Evolutionary conservation across 2,329 filamentous ascomycete genomes (phyloP).

Genomic region (Alternaria panax): DNA sequence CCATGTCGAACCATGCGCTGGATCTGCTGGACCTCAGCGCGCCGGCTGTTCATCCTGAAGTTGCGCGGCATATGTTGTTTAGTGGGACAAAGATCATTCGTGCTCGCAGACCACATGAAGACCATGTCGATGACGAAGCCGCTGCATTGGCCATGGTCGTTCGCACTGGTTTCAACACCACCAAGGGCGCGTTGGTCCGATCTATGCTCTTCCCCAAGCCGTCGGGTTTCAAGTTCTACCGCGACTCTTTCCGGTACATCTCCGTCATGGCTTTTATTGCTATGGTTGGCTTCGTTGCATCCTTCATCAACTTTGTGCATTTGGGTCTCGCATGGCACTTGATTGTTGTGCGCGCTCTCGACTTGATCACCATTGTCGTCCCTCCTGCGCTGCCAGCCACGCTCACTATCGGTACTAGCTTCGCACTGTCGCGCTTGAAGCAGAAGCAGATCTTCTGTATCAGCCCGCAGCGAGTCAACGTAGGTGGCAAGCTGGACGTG

Average conservation of each 20-base stretch:
- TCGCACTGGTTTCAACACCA: conserved; percentile 95
- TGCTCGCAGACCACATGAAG: conserved; percentile 85
- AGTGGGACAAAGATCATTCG: conserved; percentile 95
- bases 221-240: conserved; percentile 97
- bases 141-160: conserved; percentile 91
- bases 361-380: conserved; percentile 97
- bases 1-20: conserved; percentile 82
- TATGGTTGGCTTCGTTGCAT: conserved; percentile 84
- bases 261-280: conserved; percentile 93
- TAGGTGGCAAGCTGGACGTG: conserved; percentile 92
- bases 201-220: conserved; percentile 99
- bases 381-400: conserved; percentile 94
- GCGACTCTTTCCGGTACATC: conserved; percentile 97
- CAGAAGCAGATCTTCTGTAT: conserved; percentile 95
- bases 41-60: conserved; percentile 80
- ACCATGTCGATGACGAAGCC: conserved; percentile 84
- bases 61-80: conserved; percentile 90
- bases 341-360: conserved; percentile 89
- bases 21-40: conserved; percentile 77
- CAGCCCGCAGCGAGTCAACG: conserved; percentile 94
- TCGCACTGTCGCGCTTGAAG: conserved; percentile 85
- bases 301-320: conserved; percentile 90
- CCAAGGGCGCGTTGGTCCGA: conserved; percentile 91
- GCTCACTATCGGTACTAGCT: conserved; percentile 94
- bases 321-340: conserved; percentile 85